Evolutionary conservation across 139 green algal genomes (phyloP), one percentile per base, ranked within the genome.

Genomic region (Eudorina sp.): DNA sequence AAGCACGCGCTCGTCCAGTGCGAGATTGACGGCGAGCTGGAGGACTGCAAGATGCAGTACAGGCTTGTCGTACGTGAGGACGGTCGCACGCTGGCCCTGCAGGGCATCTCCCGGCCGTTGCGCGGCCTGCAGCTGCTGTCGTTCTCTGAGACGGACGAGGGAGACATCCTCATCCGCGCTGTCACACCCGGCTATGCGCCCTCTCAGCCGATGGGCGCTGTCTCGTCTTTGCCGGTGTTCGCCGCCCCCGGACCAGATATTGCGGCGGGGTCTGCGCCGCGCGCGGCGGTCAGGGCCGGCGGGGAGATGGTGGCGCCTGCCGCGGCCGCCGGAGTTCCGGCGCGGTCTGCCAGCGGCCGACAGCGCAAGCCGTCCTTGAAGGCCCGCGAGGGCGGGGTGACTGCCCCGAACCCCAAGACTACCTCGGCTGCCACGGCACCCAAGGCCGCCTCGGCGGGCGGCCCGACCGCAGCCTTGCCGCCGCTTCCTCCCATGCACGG

Each of bases 1-100:
- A 53, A 16, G 18, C 46, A 78, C 34, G 81, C 36, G 62, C 45
- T 79, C 1, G 81, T 78, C 3, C 64, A 87, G 60, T 68, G 41
- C 31, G 64, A 79, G 62, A 75, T 87, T 38, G 81, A 87, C 64
- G 81, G 81, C 45, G 81, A 87, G 43, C 1, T 51, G 45, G 81
- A 87, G 62, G 64, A 79, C 38, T 77, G 64, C 64, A 66, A 78
- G 64, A 2, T 78, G 64, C 64, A 68, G n/a, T 87, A 87, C 81
- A 41, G 64, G 34, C 81, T 87, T 6, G 64, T 21, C 3, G 45
- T 31, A 5, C 13, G 13, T 2, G 45, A 68, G 5, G 62, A 87
- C 19, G 43, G 81, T 31, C 41, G 60, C 16, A 41, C 41, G 7
- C 41, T 41, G 31, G 18, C 55, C 16, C 46, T 87, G 45, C 64